A percentile compares a stretch with the other conserved stretches of the same genome.
These are phyloP conservation scores for Cladosporium colombiae DNA, from an alignment of 2,329 filamentous ascomycete species.

Conservation along the genomic window DNA sequence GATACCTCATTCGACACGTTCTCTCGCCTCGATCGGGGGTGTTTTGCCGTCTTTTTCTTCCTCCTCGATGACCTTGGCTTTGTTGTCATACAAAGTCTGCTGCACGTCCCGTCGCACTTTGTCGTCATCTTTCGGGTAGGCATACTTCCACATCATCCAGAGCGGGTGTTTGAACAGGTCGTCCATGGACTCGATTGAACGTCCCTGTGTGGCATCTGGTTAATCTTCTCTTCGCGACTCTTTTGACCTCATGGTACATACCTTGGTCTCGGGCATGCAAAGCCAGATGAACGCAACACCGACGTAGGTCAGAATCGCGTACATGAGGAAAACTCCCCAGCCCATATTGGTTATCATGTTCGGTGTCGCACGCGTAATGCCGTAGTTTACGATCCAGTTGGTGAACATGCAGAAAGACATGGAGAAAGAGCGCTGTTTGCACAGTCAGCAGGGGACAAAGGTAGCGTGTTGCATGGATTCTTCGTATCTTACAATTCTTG, in stretches of 20 bases:
- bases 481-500: constrained; percentile 18
- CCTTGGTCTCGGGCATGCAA: constrained; percentile 26
- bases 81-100: background rate
- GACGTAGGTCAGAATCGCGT: constrained; percentile 24
- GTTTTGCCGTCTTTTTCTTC: too few species aligned
- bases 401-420: constrained; percentile 25
- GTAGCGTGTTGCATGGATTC: too few species aligned
- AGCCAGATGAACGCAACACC: constrained; percentile 27
- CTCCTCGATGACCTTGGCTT: too few species aligned
- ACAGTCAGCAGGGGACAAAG: too few species aligned
- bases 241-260: background rate
- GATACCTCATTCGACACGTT: too few species aligned
- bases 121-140: constrained; percentile 25
- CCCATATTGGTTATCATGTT: constrained; percentile 26
- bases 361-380: constrained; percentile 24
- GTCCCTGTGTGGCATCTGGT: background rate
- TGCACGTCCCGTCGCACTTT: constrained; percentile 26
- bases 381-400: constrained; percentile 30
- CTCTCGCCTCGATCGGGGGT: too few species aligned
- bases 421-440: too few species aligned
- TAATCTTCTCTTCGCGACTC: too few species aligned
- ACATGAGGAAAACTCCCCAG: constrained; percentile 26
- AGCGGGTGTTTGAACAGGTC: constrained; percentile 26
- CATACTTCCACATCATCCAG: constrained; percentile 26
- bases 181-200: constrained; percentile 27